phyloP scores from a whole-genome alignment of 768 basidiomycete genomes.

The Serendipita indica region DNA sequence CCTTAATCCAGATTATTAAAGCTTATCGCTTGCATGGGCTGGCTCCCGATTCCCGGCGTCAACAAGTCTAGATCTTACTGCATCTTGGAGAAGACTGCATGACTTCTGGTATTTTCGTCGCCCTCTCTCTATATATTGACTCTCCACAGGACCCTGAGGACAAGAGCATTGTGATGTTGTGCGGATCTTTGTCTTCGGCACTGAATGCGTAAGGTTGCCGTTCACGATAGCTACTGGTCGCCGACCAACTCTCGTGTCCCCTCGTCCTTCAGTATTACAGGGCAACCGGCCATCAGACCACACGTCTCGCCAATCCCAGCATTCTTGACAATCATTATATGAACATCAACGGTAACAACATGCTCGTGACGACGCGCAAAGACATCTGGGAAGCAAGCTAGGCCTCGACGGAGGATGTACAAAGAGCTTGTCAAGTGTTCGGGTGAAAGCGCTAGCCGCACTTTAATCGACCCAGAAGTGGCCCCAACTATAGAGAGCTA shows the following conservation, averaged over 20 bases:
- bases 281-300: neutral
- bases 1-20: too few species aligned
- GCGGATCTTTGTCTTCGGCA: neutral
- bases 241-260: slow-evolving; percentile 16
- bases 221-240: slow-evolving; percentile 27
- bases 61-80: slow-evolving; percentile 6
- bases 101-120: neutral
- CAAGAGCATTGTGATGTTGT: neutral
- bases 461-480: too few species aligned
- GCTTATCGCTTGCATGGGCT: too few species aligned
- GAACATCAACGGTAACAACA: slow-evolving; percentile 12
- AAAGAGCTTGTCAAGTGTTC: too few species aligned
- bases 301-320: neutral
- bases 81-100: neutral
- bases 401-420: too few species aligned
- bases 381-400: slow-evolving; percentile 16
- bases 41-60: too few species aligned
- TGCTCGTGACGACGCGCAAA: slow-evolving; percentile 20
- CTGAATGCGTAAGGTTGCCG: slow-evolving; percentile 27
- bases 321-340: slow-evolving; percentile 5
- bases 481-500: too few species aligned
- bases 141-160: slow-evolving; percentile 20
- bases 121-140: slow-evolving; percentile 1
- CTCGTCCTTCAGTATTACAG: slow-evolving; percentile 29
- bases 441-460: too few species aligned